Evolutionary conservation across 257 asterid genomes (phyloP).

Genomic region (Solanum pinnatisectum): DNA sequence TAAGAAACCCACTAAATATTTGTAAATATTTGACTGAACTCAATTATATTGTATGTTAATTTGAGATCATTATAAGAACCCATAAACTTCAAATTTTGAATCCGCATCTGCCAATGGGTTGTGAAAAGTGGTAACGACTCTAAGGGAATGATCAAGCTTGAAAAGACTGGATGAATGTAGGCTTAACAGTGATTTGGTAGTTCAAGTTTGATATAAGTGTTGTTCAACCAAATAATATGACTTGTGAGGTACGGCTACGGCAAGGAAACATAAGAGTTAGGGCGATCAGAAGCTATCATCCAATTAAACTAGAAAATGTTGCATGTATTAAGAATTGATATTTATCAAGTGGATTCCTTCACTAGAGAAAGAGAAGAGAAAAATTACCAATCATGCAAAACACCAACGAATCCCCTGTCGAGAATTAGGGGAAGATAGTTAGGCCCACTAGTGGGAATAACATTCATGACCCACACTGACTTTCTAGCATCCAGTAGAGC

Average conservation of each 20-base stretch:
- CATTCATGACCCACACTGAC: constrained; percentile 98
- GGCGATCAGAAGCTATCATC: neutral
- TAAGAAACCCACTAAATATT: neutral
- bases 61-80: neutral
- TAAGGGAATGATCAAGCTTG: neutral
- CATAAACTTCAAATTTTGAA: neutral
- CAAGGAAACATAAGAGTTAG: neutral
- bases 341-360: neutral
- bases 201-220: neutral
- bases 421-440: constrained; percentile 71
- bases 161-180: neutral
- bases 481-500: constrained; percentile 73
- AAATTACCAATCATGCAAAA: constrained; percentile 82
- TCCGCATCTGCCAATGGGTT: neutral
- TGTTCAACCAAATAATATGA: neutral
- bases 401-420: constrained; percentile 83
- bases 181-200: neutral
- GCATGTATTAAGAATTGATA: neutral
- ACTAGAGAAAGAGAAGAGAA: neutral
- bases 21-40: neutral
- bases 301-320: neutral
- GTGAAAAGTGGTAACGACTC: neutral
- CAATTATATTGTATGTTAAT: neutral
- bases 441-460: constrained; percentile 65
- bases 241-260: neutral